Evolutionary conservation across 768 basidiomycete species (phyloP).

Genomic region (Lyophyllum semitale): DNA sequence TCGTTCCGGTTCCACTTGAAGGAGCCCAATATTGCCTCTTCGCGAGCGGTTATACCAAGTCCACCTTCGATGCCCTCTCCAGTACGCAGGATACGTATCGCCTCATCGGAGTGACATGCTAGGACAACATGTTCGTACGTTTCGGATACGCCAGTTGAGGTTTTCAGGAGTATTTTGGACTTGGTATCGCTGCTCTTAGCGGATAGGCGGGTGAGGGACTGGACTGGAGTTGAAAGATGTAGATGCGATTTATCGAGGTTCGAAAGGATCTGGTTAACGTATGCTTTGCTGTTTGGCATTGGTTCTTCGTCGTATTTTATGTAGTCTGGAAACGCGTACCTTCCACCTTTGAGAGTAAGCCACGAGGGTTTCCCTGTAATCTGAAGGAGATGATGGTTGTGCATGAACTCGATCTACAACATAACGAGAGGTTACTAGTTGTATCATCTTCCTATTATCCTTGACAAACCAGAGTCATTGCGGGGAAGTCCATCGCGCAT

Average conservation of each 20-base stretch:
- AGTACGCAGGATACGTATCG: slow-evolving; percentile 48
- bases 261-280: slow-evolving; percentile 63
- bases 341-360: slow-evolving; percentile 74
- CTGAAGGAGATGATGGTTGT: slow-evolving; percentile 76
- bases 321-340: slow-evolving; percentile 37
- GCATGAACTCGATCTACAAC: slow-evolving; percentile 63
- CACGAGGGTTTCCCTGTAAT: slow-evolving; percentile 69
- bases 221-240: slow-evolving; percentile 62
- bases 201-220: slow-evolving; percentile 31
- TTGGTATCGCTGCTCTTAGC: background rate
- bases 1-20: slow-evolving; percentile 73
- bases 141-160: slow-evolving; percentile 43
- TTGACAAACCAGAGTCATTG: slow-evolving; percentile 52
- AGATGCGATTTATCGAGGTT: slow-evolving; percentile 52
- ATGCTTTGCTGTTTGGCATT: slow-evolving; percentile 48
- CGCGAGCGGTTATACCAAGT: slow-evolving; percentile 44
- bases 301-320: background rate
- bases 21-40: slow-evolving; percentile 54
- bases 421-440: background rate
- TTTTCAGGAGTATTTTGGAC: slow-evolving; percentile 44
- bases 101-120: slow-evolving; percentile 72
- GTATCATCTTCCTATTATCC: background rate
- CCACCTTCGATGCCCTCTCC: slow-evolving; percentile 35
- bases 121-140: slow-evolving; percentile 73
- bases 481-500: slow-evolving; percentile 72